Evolutionary conservation across 2,329 filamentous ascomycete genomes (phyloP).

Genomic region (Colletotrichum chlorophyti): DNA sequence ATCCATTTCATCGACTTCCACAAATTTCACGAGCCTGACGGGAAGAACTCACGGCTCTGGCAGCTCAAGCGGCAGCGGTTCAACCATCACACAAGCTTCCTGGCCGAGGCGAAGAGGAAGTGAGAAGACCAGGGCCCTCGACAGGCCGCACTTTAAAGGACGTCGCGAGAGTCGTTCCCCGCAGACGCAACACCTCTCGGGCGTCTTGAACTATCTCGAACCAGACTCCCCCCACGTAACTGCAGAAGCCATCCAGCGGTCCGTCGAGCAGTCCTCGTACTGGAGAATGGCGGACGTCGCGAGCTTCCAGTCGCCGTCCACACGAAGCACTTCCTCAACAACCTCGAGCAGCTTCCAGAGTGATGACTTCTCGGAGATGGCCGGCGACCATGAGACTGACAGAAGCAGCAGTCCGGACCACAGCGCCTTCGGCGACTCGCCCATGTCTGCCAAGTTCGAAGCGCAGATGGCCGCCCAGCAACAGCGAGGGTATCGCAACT

Average conservation of each 20-base stretch:
- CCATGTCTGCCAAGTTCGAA: constrained; percentile 15
- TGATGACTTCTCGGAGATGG: constrained; percentile 43
- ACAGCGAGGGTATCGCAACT: constrained; percentile 34
- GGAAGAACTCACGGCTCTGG: constrained; percentile 41
- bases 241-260: constrained; percentile 40
- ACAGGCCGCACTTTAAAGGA: constrained; percentile 31
- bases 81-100: constrained; percentile 46
- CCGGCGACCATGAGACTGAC: constrained; percentile 49
- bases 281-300: constrained; percentile 34
- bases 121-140: constrained; percentile 13
- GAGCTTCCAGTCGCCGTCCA: constrained; percentile 37
- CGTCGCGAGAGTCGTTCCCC: constrained; percentile 21
- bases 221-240: constrained; percentile 59
- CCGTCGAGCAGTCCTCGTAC: constrained; percentile 37
- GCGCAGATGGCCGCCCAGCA: constrained; percentile 23
- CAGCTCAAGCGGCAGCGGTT: constrained; percentile 48
- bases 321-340: constrained; percentile 45
- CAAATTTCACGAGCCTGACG: constrained; percentile 35
- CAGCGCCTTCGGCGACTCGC: constrained; percentile 40
- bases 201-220: constrained; percentile 62
- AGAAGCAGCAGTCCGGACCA: constrained; percentile 51
- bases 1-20: constrained; percentile 39
- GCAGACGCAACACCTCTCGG: constrained; percentile 29
- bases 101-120: constrained; percentile 27
- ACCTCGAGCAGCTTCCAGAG: constrained; percentile 62